Percentiles rank a stretch among this genome's conserved stretches.
These are phyloP conservation scores for Aeschynomene evenia DNA, from an alignment of 306 rosid genomes.

Conservation along the genomic window DNA sequence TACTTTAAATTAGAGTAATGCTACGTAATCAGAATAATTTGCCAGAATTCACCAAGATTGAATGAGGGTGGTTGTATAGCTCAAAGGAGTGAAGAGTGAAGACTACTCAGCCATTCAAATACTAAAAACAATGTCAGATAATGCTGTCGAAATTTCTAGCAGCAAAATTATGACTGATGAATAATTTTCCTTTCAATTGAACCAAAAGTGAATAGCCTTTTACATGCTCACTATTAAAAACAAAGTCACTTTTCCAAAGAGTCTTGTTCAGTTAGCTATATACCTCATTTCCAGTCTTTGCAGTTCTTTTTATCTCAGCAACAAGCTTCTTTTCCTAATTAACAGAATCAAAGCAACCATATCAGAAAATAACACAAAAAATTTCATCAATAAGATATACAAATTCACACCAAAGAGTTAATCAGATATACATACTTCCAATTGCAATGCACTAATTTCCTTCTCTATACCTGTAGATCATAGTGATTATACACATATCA, in stretches of 20 bases:
- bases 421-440: constrained; percentile 62
- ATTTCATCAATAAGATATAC: neutral
- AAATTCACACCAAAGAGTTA: neutral
- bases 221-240: neutral
- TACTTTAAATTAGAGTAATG: neutral
- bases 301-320: constrained; percentile 96
- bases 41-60: neutral
- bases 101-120: neutral
- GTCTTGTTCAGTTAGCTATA: neutral
- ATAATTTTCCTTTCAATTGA: neutral
- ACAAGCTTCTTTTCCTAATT: constrained; percentile 89
- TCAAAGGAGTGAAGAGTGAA: neutral
- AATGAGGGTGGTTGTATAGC: neutral
- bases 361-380: constrained; percentile 27
- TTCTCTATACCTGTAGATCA: constrained; percentile 73
- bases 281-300: constrained; percentile 95
- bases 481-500: neutral
- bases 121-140: neutral
- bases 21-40: neutral
- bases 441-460: constrained; percentile 91
- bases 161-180: neutral
- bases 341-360: constrained; percentile 16
- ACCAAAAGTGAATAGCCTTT: neutral
- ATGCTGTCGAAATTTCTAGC: neutral
- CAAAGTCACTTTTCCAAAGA: neutral